These are phyloP conservation scores for Scenedesmus sp. DNA, from an alignment of 163 green algal genomes.

Conservation along the genomic window DNA sequence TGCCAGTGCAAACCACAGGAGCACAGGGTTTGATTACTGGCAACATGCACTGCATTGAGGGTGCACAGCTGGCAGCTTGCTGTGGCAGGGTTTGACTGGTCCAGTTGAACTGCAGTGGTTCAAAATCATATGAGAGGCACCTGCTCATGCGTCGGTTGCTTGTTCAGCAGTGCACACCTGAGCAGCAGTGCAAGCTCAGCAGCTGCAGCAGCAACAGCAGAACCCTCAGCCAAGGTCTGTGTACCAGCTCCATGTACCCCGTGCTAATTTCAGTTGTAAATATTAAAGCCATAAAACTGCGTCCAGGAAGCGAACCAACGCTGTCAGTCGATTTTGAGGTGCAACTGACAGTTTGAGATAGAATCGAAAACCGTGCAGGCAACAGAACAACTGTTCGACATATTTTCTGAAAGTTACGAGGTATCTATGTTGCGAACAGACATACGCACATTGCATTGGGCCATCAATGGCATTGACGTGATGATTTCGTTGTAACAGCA, in stretches of 20 bases:
- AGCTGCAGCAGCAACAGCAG: neutral
- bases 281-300: too few relatives aligned
- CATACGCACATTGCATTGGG: too few relatives aligned
- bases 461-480: neutral
- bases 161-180: neutral
- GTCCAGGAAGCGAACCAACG: too few relatives aligned
- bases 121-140: neutral
- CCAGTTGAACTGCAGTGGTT: neutral
- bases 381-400: too few relatives aligned
- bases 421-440: neutral
- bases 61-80: neutral
- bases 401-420: too few relatives aligned
- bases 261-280: too few relatives aligned
- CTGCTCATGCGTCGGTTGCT: neutral
- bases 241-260: neutral
- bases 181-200: neutral
- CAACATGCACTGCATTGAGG: neutral
- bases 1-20: neutral
- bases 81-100: neutral
- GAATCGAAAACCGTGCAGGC: neutral
- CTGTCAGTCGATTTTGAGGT: neutral
- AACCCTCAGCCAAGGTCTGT: neutral
- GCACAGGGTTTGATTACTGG: neutral
- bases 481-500: neutral
- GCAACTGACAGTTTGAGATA: neutral